Conservation (phyloP, 495 filamentous ascomycete species). For the Penicillium waksmanii region DNA sequence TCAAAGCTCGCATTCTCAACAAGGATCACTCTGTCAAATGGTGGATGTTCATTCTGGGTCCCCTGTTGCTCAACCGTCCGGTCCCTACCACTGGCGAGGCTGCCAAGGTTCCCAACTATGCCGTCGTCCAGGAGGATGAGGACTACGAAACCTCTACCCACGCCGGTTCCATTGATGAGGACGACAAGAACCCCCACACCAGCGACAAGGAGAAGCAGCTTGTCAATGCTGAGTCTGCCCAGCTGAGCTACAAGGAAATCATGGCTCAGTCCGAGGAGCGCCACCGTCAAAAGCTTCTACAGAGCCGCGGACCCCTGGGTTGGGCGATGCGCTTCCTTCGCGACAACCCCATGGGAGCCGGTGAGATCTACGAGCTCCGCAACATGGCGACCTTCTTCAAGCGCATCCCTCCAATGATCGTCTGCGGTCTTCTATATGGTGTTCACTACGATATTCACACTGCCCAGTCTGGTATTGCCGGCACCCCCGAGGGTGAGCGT, state of each 20-base stretch:
- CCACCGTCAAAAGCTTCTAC: constrained; percentile 56
- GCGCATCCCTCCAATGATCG: constrained; percentile 63
- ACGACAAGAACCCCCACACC: constrained; percentile 40
- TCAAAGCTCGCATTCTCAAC: constrained; percentile 58
- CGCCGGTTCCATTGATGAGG: constrained; percentile 33
- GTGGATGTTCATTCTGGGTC: constrained; percentile 57
- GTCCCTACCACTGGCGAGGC: constrained; percentile 42
- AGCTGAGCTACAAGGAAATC: constrained; percentile 59
- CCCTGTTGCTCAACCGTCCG: constrained; percentile 54
- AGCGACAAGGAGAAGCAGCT: constrained; percentile 50
- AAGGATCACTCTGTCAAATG: constrained; percentile 56
- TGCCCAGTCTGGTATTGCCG: constrained; percentile 63
- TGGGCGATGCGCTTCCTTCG: constrained; percentile 74
- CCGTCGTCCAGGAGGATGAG: constrained; percentile 51
- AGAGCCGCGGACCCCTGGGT: constrained; percentile 63
- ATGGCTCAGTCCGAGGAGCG: constrained; percentile 51
- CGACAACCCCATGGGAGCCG: constrained; percentile 68
- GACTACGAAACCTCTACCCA: constrained; percentile 32
- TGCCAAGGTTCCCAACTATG: constrained; percentile 57
- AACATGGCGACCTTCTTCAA: constrained; percentile 62
- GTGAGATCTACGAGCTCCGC: constrained; percentile 66
- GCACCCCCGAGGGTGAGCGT: constrained; percentile 68
- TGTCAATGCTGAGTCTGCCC: constrained; percentile 41
- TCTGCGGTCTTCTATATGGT: constrained; percentile 63
- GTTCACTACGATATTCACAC: constrained; percentile 75